These are phyloP conservation scores for Nicotiana benthamiana DNA, from an alignment of 257 asterid species.

Conservation along the genomic window DNA sequence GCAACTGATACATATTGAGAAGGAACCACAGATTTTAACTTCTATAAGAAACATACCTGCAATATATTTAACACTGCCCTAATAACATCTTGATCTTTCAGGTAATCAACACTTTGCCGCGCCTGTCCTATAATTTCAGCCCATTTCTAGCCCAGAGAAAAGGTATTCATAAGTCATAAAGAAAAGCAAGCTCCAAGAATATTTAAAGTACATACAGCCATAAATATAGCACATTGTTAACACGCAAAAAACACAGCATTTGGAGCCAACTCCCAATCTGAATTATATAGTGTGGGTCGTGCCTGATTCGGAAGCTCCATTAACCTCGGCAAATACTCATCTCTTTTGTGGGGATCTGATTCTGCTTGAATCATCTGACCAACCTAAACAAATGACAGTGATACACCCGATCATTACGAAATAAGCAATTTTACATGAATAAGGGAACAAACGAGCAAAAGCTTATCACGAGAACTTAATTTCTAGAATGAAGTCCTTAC, in stretches of 20 bases:
- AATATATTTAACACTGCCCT: constrained; percentile 88
- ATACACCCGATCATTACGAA: background rate
- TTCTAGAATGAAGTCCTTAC: constrained; percentile 30
- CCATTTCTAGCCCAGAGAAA: constrained; percentile 67
- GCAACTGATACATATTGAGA: background rate
- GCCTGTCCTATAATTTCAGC: constrained; percentile 93
- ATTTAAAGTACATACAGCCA: background rate
- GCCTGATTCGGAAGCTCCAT: constrained; percentile 97
- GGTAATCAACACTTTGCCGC: constrained; percentile 71
- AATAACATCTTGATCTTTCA: constrained; percentile 85
- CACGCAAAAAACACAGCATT: background rate
- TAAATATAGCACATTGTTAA: background rate
- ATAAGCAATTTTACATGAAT: background rate
- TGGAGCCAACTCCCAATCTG: background rate
- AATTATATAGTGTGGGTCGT: background rate
- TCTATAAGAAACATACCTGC: constrained; percentile 45
- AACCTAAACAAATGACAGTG: constrained; percentile 39
- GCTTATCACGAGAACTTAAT: background rate
- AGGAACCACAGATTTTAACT: background rate
- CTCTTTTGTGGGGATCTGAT: constrained; percentile 83
- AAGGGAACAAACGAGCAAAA: background rate
- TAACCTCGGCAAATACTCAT: constrained; percentile 79
- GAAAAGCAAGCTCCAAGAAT: background rate
- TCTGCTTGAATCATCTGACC: constrained; percentile 95
- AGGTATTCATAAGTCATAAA: constrained; percentile 19